Base-by-base conservation (phyloP, 2,329 filamentous ascomycete genomes). In the Aspergillus uvarum region DNA sequence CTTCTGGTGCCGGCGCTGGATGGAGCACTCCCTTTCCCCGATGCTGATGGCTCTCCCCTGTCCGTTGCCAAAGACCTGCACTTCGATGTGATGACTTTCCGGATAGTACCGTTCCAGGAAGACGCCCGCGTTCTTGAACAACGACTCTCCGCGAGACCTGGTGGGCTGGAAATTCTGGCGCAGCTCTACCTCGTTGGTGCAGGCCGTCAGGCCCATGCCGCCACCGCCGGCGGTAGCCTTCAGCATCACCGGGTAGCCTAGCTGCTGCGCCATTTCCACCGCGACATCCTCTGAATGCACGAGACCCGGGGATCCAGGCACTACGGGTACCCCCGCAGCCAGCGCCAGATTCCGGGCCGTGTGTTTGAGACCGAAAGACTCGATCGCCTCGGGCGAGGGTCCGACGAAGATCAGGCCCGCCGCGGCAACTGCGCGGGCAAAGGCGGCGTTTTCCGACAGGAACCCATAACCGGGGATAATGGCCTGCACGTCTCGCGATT, bases 1-100 rank as follows among this genome's bases (percentile, higher is more conserved):
- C 78, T 96, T 96, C 73, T 96, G 92, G 72, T 96, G 92, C 47
- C 92, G 81, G 64, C 92, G 81, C 77, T 96, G 92, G 12, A 96
- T 84, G 54, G 90, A 94, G 76, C 92, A 96, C 73, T 96, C 92
- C 58, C 92, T 83, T 77, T 96, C 92, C 21, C 92, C 91, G 31
- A 96, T 85, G n/a, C 89, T 87, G 16, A 89, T 91, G 71, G 89
- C 86, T 1, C 91, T 8, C 8, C 26, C 92, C 67, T 87, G 82
- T 54, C 87, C 87, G 71, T 96, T 92, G 48, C 92, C 92, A 74
- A 96, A 95, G 16, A 96, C 85, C 72, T 96, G 92, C 5, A 96
- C 90, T 76, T 96, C 92, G 59, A 96, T 90, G 71, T 96, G 92
- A 59, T 91, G 85, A 44, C 90, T 90, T 0, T 87, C 85, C 19